Conservation (phyloP, 1,139 yeast genomes). For the Sugiyamaella pinicola region DNA sequence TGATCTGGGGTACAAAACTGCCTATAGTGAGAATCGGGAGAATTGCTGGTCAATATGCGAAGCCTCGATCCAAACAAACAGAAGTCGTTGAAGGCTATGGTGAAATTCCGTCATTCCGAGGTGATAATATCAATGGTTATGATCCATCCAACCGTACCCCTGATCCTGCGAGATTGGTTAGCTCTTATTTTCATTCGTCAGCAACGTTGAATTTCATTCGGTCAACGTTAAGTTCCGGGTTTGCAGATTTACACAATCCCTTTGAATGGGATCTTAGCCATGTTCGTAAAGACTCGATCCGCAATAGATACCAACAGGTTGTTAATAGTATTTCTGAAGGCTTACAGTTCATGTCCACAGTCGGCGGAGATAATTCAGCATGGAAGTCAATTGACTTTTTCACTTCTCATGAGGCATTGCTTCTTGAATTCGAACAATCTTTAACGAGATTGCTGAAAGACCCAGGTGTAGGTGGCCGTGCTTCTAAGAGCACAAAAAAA, state of each 20-base stretch:
- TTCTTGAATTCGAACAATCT: constrained; percentile 48
- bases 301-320: constrained; percentile 45
- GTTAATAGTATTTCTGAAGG: constrained; percentile 45
- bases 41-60: constrained; percentile 51
- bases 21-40: constrained; percentile 49
- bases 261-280: constrained; percentile 49
- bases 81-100: constrained; percentile 46
- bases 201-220: constrained; percentile 49
- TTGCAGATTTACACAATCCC: constrained; percentile 48
- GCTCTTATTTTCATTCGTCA: constrained; percentile 50
- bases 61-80: constrained; percentile 48
- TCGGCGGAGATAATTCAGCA: constrained; percentile 42
- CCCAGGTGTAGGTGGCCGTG: constrained; percentile 25
- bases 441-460: constrained; percentile 43
- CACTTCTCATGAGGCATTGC: constrained; percentile 49
- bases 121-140: constrained; percentile 50
- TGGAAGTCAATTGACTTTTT: constrained; percentile 44
- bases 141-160: constrained; percentile 45
- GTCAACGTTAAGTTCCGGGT: constrained; percentile 43
- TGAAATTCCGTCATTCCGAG: constrained; percentile 47
- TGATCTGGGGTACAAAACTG: constrained; percentile 46
- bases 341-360: constrained; percentile 44
- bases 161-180: constrained; percentile 47
- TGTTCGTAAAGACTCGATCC: constrained; percentile 43
- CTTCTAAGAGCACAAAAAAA: constrained; percentile 22